Evolutionary conservation across 768 basidiomycete species (phyloP).

Genomic region (Xerocomellus chrysenteron): DNA sequence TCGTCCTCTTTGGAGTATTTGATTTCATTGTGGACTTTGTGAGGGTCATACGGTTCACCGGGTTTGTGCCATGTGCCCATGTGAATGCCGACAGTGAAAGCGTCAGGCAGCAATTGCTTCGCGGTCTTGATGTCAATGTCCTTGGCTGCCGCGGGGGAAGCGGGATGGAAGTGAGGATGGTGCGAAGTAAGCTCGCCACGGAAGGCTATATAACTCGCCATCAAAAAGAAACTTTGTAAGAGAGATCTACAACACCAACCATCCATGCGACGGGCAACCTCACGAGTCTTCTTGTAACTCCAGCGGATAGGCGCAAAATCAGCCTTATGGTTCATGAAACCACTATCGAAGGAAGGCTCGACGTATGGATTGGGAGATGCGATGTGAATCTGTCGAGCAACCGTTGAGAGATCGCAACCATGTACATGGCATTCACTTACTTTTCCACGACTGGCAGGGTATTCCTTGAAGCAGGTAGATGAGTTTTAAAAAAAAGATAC

Average conservation of each 20-base stretch:
- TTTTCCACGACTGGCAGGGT: conserved; percentile 72
- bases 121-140: conserved; percentile 73
- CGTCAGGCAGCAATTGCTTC: conserved; percentile 57
- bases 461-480: conserved; percentile 39
- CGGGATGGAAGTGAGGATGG: conserved; percentile 74
- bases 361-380: conserved; percentile 57
- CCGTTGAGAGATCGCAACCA: neutral
- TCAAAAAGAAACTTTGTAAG: neutral
- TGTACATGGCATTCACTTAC: conserved; percentile 24
- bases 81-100: conserved; percentile 67
- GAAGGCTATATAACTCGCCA: conserved; percentile 44
- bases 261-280: conserved; percentile 71
- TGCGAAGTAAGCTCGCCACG: conserved; percentile 71
- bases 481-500: neutral
- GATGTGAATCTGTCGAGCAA: conserved; percentile 55
- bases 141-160: conserved; percentile 53
- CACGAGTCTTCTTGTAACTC: conserved; percentile 77
- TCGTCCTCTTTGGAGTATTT: conserved; percentile 68
- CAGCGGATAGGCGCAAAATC: conserved; percentile 75
- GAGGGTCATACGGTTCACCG: conserved; percentile 49
- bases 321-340: conserved; percentile 80
- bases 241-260: conserved; percentile 32
- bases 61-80: conserved; percentile 70
- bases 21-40: conserved; percentile 63
- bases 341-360: conserved; percentile 65